Evolutionary conservation across 2,329 filamentous ascomycete genomes (phyloP).

Genomic region (Penicillium decumbens): DNA sequence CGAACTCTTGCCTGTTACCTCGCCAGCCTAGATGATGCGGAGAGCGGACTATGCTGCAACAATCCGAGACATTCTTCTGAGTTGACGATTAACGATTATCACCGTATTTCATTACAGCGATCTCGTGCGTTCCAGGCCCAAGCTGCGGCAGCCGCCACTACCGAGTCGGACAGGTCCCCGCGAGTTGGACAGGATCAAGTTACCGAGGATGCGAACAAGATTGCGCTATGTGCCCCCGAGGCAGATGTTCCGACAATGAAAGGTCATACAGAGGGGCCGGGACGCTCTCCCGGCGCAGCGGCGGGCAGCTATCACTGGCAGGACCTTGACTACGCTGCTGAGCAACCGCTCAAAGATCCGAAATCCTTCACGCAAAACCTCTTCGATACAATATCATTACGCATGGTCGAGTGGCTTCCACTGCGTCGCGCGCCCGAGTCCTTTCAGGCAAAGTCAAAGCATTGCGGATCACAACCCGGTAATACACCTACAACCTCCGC

Average conservation of each 20-base stretch:
- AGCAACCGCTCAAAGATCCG: conserved; percentile 48
- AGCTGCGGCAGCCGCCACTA: conserved; percentile 4
- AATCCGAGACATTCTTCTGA: conserved; percentile 29
- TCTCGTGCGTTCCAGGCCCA: conserved; percentile 28
- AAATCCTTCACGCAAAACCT: conserved; percentile 60
- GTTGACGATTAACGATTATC: conserved; percentile 23
- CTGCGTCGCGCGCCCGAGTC: conserved; percentile 30
- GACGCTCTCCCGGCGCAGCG: conserved; percentile 2
- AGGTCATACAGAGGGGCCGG: background rate
- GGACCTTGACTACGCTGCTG: conserved; percentile 20
- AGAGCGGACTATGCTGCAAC: conserved; percentile 62
- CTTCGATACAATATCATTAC: conserved; percentile 46
- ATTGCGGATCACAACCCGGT: background rate
- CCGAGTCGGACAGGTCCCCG: conserved; percentile 1
- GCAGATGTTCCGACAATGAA: background rate
- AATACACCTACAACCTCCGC: background rate
- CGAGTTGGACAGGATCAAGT: background rate
- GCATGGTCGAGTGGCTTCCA: conserved; percentile 47
- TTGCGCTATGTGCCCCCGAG: background rate
- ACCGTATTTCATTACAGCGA: conserved; percentile 30
- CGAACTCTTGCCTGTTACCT: conserved; percentile 75
- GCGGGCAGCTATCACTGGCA: conserved; percentile 10
- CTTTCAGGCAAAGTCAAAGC: conserved; percentile 11
- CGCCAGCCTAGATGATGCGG: conserved; percentile 73
- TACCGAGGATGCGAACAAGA: background rate